These are phyloP conservation scores for Tetrahymena malaccensis DNA, from an alignment of 73 alveolate species.

Conservation along the genomic window DNA sequence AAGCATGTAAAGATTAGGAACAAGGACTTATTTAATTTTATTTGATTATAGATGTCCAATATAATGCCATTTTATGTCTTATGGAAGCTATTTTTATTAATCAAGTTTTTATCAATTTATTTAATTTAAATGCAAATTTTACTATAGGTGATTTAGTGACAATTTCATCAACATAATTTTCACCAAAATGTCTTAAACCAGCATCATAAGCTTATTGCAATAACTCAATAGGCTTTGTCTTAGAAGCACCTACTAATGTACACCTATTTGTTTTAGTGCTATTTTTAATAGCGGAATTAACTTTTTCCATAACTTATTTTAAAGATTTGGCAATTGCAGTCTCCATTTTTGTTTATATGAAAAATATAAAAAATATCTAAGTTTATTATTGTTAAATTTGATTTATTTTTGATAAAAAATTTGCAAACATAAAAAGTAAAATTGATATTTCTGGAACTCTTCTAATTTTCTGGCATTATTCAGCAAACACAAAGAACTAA, in stretches of 20 bases:
- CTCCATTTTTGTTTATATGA: background rate
- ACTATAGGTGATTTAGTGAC: slow-evolving; percentile 53
- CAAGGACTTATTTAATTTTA: slow-evolving; percentile 64
- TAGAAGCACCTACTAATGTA: slow-evolving; percentile 64
- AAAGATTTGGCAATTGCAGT: background rate
- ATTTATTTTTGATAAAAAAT: background rate
- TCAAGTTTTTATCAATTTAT: background rate
- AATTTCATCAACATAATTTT: slow-evolving; percentile 86
- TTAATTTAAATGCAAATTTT: background rate
- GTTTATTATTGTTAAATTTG: background rate
- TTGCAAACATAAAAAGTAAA: background rate
- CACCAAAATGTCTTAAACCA: slow-evolving; percentile 90
- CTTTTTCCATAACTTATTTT: background rate
- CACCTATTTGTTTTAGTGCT: background rate
- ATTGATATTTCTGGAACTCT: background rate
- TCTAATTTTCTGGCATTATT: background rate
- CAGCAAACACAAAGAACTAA: background rate
- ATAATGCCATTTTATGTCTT: slow-evolving; percentile 91
- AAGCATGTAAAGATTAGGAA: slow-evolving; percentile 36
- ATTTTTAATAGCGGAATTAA: background rate
- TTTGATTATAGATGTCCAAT: slow-evolving; percentile 91
- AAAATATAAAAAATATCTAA: background rate
- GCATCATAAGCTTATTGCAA: slow-evolving; percentile 71
- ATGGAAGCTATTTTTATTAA: slow-evolving; percentile 34
- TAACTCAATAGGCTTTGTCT: slow-evolving; percentile 69